Evolutionary conservation across 208 protist genomes (phyloP).

Genomic region (Acanthamoeba sp.): DNA sequence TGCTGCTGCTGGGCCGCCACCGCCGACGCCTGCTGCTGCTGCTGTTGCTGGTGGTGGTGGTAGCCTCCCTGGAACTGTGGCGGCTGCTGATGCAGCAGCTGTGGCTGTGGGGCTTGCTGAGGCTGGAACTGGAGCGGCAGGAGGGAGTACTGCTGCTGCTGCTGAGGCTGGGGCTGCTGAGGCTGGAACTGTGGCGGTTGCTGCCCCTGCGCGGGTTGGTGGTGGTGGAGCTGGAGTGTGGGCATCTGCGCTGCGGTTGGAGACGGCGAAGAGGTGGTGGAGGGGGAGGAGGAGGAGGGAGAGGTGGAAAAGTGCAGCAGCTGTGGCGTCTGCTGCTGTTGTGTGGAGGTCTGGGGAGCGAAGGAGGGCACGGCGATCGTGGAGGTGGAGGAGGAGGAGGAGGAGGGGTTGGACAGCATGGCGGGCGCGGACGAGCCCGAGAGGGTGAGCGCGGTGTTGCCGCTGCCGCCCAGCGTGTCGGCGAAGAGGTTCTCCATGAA

Average conservation of each 20-base stretch:
- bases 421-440: not conserved
- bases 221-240: not conserved
- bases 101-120: not conserved
- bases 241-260: not conserved
- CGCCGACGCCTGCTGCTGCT: not conserved
- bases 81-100: not conserved
- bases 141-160: not conserved
- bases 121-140: not conserved
- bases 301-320: not conserved
- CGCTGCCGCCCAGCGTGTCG: not conserved
- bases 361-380: not conserved
- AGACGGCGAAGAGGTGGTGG: not conserved
- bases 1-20: no score
- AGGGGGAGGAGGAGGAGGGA: not conserved
- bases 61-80: not conserved
- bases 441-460: not conserved
- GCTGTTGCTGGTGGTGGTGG: not conserved
- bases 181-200: not conserved
- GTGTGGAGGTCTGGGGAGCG: not conserved
- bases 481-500: conserved; percentile 17
- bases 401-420: not conserved
- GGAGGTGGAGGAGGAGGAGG: not conserved
- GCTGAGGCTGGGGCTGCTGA: not conserved
- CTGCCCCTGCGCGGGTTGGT: not conserved
- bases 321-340: not conserved